phyloP scores from a whole-genome alignment of 2,329 filamentous ascomycete species.

The Fusarium pseudoanthophilum region DNA sequence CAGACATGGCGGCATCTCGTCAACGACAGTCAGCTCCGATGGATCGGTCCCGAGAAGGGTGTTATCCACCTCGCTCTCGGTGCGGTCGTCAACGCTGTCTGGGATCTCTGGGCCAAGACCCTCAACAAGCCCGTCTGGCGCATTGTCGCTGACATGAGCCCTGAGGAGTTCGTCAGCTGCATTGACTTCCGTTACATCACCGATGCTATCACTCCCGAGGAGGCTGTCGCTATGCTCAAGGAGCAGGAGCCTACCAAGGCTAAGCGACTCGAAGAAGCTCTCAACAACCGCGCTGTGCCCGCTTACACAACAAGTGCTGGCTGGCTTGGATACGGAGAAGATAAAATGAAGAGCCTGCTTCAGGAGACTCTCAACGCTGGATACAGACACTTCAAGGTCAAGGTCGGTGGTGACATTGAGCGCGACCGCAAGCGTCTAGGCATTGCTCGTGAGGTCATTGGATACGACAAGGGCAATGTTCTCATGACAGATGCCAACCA shows the following conservation, averaged over 20 bases:
- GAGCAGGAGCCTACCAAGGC: conserved; percentile 74
- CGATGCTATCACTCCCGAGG: conserved; percentile 88
- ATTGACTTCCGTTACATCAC: conserved; percentile 97
- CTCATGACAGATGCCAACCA: conserved; percentile 96
- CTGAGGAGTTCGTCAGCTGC: conserved; percentile 85
- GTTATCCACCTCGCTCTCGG: conserved; percentile 93
- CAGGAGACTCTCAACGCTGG: conserved; percentile 79
- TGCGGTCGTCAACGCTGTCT: conserved; percentile 89
- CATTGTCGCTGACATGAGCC: conserved; percentile 88
- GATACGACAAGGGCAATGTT: conserved; percentile 83
- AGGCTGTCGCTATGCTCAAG: conserved; percentile 78
- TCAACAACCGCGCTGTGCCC: conserved; percentile 79
- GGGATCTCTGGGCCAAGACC: conserved; percentile 94
- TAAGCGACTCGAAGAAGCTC: conserved; percentile 77
- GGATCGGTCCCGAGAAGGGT: conserved; percentile 94
- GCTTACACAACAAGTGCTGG: conserved; percentile 92
- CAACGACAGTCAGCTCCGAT: conserved; percentile 87
- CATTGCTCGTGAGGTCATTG: conserved; percentile 83
- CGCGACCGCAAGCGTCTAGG: conserved; percentile 75
- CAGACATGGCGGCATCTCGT: conserved; percentile 93
- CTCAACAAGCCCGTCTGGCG: conserved; percentile 90
- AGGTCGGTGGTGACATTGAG: conserved; percentile 80
- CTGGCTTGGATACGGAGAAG: conserved; percentile 91
- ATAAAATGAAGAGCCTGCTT: conserved; percentile 82
- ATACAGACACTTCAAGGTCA: conserved; percentile 90